Evolutionary conservation across 1,139 yeast genomes (phyloP).

Genomic region (Blastobotrys arbuscula): DNA sequence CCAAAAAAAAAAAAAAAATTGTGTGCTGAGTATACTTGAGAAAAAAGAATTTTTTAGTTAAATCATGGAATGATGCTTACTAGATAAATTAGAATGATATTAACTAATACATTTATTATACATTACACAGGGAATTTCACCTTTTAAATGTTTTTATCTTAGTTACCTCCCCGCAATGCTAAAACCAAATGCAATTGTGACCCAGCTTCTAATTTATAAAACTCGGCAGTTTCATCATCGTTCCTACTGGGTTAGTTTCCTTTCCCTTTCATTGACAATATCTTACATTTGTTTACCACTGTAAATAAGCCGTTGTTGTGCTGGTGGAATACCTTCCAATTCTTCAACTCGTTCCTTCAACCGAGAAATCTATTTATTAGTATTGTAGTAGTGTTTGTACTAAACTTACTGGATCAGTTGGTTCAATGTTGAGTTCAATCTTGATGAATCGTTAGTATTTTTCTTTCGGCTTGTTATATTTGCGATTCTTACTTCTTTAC

Average conservation of each 20-base stretch:
- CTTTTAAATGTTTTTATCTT: too few species aligned
- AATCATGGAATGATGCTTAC: too few species aligned
- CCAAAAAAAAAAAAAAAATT: too few species aligned
- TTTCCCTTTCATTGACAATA: background rate
- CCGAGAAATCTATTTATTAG: conserved; percentile 54
- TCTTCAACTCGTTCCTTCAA: conserved; percentile 94
- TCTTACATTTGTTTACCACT: conserved; percentile 83
- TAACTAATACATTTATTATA: too few species aligned
- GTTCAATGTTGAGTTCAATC: conserved; percentile 76
- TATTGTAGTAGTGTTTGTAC: conserved; percentile 14
- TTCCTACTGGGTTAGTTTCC: conserved; percentile 17
- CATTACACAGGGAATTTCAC: too few species aligned
- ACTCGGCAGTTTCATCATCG: conserved; percentile 24
- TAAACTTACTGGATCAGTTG: conserved; percentile 53
- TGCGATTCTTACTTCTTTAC: conserved; percentile 48
- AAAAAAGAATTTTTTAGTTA: too few species aligned
- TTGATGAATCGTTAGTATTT: conserved; percentile 23
- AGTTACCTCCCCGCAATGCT: conserved; percentile 78
- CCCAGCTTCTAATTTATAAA: conserved; percentile 57
- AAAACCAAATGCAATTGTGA: conserved; percentile 82
- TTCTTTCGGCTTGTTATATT: background rate
- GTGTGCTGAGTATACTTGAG: too few species aligned
- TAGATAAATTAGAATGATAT: too few species aligned
- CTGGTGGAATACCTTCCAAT: conserved; percentile 96
- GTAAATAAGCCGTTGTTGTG: conserved; percentile 86